Evolutionary conservation across 352 stramenopile genomes (phyloP), one percentile per base, ranked within the genome.

Genomic region (Phytophthora syringae): DNA sequence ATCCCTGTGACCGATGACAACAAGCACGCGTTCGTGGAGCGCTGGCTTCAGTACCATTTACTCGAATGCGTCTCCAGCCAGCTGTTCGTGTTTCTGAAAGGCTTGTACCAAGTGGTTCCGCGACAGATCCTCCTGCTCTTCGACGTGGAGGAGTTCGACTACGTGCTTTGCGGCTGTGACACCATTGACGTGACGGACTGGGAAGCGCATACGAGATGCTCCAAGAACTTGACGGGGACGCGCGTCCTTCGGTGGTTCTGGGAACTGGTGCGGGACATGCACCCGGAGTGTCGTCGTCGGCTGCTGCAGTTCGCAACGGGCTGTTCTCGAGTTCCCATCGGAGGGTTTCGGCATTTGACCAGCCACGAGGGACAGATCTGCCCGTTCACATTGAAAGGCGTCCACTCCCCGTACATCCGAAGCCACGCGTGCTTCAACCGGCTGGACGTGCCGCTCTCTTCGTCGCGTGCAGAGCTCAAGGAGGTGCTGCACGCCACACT

Each of bases 121-220:
- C 82, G 94, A 49, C 76, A 92, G 22, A 72, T 98, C 18, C 69
- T 98, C 28, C 90, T 92, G 30, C 83, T 98, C 9, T 98, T 99
- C 68, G 96, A 99, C 67, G 96, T 93, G 54, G 89, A 98, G 73
- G 95, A 99, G 77, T 70, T 99, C 5, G 94, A 98, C 66, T 81
- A 98, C 34, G 60, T 98, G 12, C 81, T 99, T 62, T 98, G 93
- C 54, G 96, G 96, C 21, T 75, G 97, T 39, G 92, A 97, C 16
- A 80, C 85, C 47, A 98, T 99, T 63, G 89, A 98, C 44, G 92
- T 99, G 50, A 75, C 94, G 20, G 96, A 99, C 74, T 99, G 96
- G 96, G 88, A 94, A 70, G 61, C 60, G 7, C 68, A 98, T 52
- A 98, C 92, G 42, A 81, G 70, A 27, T 72, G 67, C 20, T 79